These are phyloP conservation scores for Verticillium isaacii DNA, from an alignment of 2,329 filamentous ascomycete genomes.

Conservation along the genomic window DNA sequence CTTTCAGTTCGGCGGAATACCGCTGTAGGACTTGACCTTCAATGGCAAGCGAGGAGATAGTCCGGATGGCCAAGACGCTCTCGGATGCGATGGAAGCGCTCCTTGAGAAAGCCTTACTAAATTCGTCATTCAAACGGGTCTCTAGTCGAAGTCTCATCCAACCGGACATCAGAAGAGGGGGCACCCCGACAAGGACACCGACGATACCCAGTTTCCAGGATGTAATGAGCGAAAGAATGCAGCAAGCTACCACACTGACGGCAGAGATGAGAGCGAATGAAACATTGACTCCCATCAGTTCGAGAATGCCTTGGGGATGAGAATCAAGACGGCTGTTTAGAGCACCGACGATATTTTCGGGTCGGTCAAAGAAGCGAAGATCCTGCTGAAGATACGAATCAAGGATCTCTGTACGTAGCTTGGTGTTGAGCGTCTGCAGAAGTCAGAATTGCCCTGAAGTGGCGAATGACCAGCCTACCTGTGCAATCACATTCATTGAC, in stretches of 20 bases:
- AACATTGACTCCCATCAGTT: constrained; percentile 38
- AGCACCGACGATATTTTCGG: constrained; percentile 26
- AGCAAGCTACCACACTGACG: constrained; percentile 32
- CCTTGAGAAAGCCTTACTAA: constrained; percentile 27
- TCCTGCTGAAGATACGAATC: constrained; percentile 31
- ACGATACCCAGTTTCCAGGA: constrained; percentile 42
- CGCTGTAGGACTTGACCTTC: constrained; percentile 26
- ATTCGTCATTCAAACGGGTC: constrained; percentile 29
- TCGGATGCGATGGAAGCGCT: constrained; percentile 41
- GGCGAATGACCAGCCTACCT: constrained; percentile 8
- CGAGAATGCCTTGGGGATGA: constrained; percentile 34
- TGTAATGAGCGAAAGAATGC: constrained; percentile 32
- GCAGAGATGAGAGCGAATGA: constrained; percentile 33
- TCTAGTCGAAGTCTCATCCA: constrained; percentile 38
- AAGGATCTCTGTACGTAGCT: constrained; percentile 17
- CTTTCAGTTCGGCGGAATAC: constrained; percentile 26
- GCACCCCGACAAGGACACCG: constrained; percentile 33
- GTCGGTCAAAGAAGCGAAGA: constrained; percentile 32
- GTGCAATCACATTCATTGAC: constrained; percentile 12
- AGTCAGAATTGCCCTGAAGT: neutral
- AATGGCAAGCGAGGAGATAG: constrained; percentile 32
- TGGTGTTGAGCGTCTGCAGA: constrained; percentile 10
- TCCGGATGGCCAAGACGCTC: constrained; percentile 38
- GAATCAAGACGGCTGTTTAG: constrained; percentile 24
- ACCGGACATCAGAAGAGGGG: constrained; percentile 33